Evolutionary conservation across 2,329 filamentous ascomycete genomes (phyloP), one percentile per base, ranked within the genome.

Genomic region (Aspergillus sp.): DNA sequence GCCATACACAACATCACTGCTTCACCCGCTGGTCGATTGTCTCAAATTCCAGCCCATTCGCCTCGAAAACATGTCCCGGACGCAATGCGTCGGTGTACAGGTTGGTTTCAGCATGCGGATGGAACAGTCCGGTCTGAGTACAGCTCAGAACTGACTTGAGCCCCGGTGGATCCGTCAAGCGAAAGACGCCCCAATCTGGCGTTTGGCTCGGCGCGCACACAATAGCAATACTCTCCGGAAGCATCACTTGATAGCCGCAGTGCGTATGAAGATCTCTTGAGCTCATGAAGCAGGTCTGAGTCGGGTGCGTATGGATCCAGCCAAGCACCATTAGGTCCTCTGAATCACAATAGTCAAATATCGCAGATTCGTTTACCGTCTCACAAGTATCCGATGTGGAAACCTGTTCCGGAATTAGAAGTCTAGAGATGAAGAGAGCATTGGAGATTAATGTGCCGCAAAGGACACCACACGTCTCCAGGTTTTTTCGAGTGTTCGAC

Each of bases 241-340:
- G 86, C 92, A 97, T 97, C 62, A 95, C 89, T 77, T 99, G 95
- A 75, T 97, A 98, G 11, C 93, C 93, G 3, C 89, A 89, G 73
- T 97, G 94, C 0, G 96, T 99, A 74, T 99, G 95, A 67, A 98
- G 75, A 73, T 99, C 95, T 54, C 94, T 84, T 53, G 91, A 95
- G 74, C 92, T 97, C 91, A 99, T 96, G 76, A 99, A 99, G 77
- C 95, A 99, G 0, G 92, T 96, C 79, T 99, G 95, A 0, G 90
- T 92, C 0, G 95, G 95, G 75, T 99, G 95, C 0, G 95, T 99
- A 74, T 99, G 95, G 64, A 99, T 99, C 95, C 95, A 99, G 45
- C 94, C 94, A 5, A 97, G 84, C 57, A 96, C 88, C 76, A 97
- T 86, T 41, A 98, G 79, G 63, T 96, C 91, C 71, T 96, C 87